Conservation (phyloP, 2,329 filamentous ascomycete genomes). For the Cordyceps fumosorosea region DNA sequence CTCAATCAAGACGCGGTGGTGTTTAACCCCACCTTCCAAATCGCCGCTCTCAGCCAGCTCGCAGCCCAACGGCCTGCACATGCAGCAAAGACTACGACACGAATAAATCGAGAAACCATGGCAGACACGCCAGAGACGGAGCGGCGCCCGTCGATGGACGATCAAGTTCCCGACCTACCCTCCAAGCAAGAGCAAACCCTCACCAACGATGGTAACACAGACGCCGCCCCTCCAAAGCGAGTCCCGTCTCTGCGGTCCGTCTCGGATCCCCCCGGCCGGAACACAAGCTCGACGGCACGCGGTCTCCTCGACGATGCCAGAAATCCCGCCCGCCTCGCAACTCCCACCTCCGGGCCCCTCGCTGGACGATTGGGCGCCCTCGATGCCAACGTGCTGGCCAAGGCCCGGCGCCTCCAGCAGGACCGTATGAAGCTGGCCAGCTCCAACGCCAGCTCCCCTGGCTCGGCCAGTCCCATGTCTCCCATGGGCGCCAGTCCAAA, state of each 20-base stretch:
- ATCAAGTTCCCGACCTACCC: not conserved
- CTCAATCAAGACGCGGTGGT: not conserved
- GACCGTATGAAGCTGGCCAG: constrained; percentile 40
- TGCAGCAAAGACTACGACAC: not conserved
- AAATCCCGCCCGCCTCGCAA: constrained; percentile 32
- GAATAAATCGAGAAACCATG: not conserved
- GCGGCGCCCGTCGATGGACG: not conserved
- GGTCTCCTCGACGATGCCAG: constrained; percentile 65
- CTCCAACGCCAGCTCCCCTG: constrained; percentile 23
- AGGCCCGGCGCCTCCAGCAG: constrained; percentile 40
- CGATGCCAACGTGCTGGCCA: constrained; percentile 39
- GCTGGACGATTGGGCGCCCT: constrained; percentile 25
- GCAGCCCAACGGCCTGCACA: not conserved
- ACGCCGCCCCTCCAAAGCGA: constrained; percentile 38
- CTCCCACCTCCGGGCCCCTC: constrained; percentile 28
- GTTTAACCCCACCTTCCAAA: not conserved
- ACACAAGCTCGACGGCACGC: constrained; percentile 74
- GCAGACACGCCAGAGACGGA: not conserved
- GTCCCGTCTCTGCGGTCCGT: constrained; percentile 53
- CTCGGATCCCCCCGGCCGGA: constrained; percentile 60
- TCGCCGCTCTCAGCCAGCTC: not conserved
- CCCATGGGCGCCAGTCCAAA: constrained; percentile 32
- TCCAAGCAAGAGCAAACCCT: not conserved
- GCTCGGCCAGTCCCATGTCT: constrained; percentile 26
- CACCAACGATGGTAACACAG: not conserved